Evolutionary conservation across 2,329 filamentous ascomycete genomes (phyloP).

Genomic region (Xylaria sp.): DNA sequence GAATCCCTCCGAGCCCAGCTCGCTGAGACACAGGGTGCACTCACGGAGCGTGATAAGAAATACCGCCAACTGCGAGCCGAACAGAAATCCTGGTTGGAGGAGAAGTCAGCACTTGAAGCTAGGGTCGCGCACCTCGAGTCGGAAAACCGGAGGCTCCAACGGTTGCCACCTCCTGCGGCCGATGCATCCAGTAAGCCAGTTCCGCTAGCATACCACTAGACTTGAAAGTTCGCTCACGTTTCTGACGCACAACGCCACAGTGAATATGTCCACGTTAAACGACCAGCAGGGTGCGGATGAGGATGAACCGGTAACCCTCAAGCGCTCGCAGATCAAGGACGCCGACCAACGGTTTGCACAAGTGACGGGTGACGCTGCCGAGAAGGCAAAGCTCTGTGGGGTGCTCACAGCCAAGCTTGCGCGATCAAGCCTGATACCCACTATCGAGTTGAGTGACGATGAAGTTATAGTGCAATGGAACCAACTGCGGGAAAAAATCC

Average conservation of each 20-base stretch:
- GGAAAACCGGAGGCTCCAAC: constrained; percentile 34
- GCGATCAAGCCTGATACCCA: background rate
- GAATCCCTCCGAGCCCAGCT: constrained; percentile 46
- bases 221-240: background rate
- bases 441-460: constrained; percentile 38
- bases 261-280: background rate
- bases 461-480: constrained; percentile 40
- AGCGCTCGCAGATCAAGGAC: constrained; percentile 37
- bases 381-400: constrained; percentile 40
- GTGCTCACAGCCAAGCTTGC: constrained; percentile 32
- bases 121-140: constrained; percentile 38
- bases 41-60: constrained; percentile 43
- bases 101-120: constrained; percentile 37
- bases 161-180: background rate
- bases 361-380: constrained; percentile 33
- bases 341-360: constrained; percentile 38
- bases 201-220: background rate
- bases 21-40: constrained; percentile 44
- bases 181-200: constrained; percentile 1
- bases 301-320: constrained; percentile 37
- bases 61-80: constrained; percentile 42
- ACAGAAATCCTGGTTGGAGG: constrained; percentile 35
- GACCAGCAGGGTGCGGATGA: constrained; percentile 17
- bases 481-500: constrained; percentile 41
- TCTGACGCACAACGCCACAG: constrained; percentile 11